These are phyloP conservation scores for Elsinoe arachidis DNA, from an alignment of 2,329 filamentous ascomycete genomes.

Conservation along the genomic window DNA sequence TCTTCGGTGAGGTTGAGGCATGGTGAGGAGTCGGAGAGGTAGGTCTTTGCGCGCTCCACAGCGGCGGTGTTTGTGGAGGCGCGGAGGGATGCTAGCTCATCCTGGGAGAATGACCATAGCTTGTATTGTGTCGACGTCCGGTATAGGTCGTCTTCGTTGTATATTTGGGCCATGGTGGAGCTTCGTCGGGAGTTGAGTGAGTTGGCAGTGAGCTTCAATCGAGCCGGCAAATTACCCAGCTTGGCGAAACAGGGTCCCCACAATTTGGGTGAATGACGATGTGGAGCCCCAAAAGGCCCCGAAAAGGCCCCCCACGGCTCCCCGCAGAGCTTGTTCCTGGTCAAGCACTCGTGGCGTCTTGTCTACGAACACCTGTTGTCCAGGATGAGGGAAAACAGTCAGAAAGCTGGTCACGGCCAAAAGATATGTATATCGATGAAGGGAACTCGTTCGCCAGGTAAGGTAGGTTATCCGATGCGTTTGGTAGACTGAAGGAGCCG, in stretches of 20 bases:
- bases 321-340: constrained; percentile 3
- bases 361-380: background rate
- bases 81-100: constrained; percentile 62
- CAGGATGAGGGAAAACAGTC: background rate
- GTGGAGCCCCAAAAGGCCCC: background rate
- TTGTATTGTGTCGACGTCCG: constrained; percentile 82
- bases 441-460: background rate
- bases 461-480: too few relatives aligned
- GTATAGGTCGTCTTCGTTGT: constrained; percentile 89
- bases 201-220: constrained; percentile 3
- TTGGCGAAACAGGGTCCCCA: constrained; percentile 1
- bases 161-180: constrained; percentile 11
- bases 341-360: constrained; percentile 1
- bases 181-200: background rate
- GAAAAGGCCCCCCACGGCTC: background rate
- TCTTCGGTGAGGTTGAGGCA: constrained; percentile 81
- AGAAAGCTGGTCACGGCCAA: background rate
- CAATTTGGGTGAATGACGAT: background rate
- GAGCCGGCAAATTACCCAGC: constrained; percentile 5
- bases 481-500: background rate
- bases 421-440: background rate
- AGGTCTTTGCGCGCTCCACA: constrained; percentile 54
- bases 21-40: constrained; percentile 42
- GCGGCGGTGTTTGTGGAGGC: constrained; percentile 72
- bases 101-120: constrained; percentile 81